These are phyloP conservation scores for Raphanus hybrid DNA, from an alignment of 441 rosid species.

Conservation along the genomic window DNA sequence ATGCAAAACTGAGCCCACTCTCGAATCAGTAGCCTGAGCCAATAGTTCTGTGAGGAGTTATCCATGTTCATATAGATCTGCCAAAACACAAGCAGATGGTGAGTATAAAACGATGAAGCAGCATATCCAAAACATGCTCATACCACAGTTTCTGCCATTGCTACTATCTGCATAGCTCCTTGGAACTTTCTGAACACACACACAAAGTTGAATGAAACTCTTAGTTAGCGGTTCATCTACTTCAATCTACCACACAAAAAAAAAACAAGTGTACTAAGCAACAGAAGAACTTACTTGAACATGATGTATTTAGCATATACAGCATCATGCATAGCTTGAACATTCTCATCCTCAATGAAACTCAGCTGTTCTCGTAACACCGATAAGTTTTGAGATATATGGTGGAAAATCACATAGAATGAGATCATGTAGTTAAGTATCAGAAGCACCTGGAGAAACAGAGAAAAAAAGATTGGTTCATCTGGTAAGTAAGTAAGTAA, in stretches of 20 bases:
- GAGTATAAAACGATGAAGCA: not conserved
- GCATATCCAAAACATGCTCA: not conserved
- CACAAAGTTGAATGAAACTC: not conserved
- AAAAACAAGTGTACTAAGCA: not conserved
- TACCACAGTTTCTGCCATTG: conserved; percentile 80
- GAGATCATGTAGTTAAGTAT: conserved; percentile 77
- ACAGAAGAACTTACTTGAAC: conserved; percentile 67
- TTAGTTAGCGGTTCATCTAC: conserved; percentile 16
- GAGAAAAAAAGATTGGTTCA: conserved; percentile 6
- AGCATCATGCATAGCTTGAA: conserved; percentile 82
- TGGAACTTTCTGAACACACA: conserved; percentile 70
- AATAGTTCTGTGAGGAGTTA: conserved; percentile 66
- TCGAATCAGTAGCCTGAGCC: conserved; percentile 79
- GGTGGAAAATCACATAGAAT: conserved; percentile 81
- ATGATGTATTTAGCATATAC: conserved; percentile 73
- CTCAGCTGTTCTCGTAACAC: conserved; percentile 70
- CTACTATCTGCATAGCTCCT: conserved; percentile 89
- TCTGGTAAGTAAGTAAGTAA: conserved; percentile 14
- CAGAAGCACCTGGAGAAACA: conserved; percentile 63
- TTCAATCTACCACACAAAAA: conserved; percentile 1
- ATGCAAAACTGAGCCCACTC: conserved; percentile 91
- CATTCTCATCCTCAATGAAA: conserved; percentile 81
- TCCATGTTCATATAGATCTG: conserved; percentile 81
- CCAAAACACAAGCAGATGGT: not conserved
- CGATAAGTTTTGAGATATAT: conserved; percentile 72